phyloP scores from a whole-genome alignment of 805 yeast species.

The Kodamaea leandrae region DNA sequence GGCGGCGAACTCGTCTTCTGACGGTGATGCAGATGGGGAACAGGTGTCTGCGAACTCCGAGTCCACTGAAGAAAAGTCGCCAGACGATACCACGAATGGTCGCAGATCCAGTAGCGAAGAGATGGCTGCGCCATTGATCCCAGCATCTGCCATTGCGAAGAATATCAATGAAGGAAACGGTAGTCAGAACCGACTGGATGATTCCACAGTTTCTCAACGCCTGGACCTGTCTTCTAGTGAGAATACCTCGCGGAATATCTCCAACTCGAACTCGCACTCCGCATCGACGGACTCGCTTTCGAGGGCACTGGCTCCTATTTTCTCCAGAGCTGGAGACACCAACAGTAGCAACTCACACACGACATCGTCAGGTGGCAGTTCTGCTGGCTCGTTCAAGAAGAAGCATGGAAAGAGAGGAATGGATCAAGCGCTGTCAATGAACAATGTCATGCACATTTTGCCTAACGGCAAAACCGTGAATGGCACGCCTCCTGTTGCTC shows the following conservation, averaged over 20 bases:
- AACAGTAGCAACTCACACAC: slow-evolving; percentile 1
- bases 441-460: too few species aligned
- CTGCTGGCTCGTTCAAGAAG: background rate
- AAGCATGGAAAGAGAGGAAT: background rate
- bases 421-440: too few species aligned
- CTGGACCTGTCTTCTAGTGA: slow-evolving; percentile 3
- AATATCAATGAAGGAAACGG: background rate
- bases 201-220: background rate
- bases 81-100: slow-evolving; percentile 8
- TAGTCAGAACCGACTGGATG: slow-evolving; percentile 2
- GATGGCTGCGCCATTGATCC: slow-evolving; percentile 8
- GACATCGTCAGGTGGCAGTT: background rate
- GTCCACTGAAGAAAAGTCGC: background rate
- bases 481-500: background rate
- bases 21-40: slow-evolving; percentile 7
- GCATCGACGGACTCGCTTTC: slow-evolving; percentile 1
- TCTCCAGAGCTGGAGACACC: background rate
- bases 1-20: background rate
- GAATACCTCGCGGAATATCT: background rate
- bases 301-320: background rate
- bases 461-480: too few species aligned
- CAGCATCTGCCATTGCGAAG: background rate
- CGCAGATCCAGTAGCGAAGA: background rate
- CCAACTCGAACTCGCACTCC: background rate
- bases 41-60: slow-evolving; percentile 8